Conservation (phyloP, 2,329 filamentous ascomycete genomes). For the Claviceps sp. region DNA sequence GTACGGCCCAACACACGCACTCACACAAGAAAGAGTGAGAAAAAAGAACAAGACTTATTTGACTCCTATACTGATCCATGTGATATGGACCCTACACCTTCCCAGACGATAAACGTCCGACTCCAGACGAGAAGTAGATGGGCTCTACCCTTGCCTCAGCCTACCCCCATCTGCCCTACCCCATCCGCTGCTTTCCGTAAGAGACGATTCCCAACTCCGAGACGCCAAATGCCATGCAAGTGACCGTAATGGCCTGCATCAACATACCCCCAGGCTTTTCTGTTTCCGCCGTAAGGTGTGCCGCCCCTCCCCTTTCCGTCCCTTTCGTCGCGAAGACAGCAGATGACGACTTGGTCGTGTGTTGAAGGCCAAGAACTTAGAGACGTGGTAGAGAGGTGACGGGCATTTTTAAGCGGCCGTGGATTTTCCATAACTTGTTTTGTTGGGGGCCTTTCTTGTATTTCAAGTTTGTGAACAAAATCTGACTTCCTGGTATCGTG, state of each 20-base stretch:
- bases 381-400: not conserved
- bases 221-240: slow-evolving; percentile 27
- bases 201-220: slow-evolving; percentile 23
- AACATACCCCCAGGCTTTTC: not conserved
- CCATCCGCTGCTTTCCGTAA: not conserved
- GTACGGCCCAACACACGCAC: no score
- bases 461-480: no score
- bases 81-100: not conserved
- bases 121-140: not conserved
- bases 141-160: not conserved
- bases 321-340: not conserved
- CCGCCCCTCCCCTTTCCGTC: not conserved
- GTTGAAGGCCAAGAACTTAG: not conserved
- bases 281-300: not conserved
- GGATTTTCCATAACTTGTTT: not conserved
- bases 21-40: not conserved
- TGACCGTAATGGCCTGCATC: slow-evolving; percentile 19
- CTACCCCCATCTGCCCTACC: not conserved
- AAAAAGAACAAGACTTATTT: not conserved
- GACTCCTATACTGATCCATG: not conserved
- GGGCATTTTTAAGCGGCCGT: not conserved
- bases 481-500: not conserved
- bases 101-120: not conserved
- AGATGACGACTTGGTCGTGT: not conserved
- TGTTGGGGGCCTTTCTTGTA: not conserved